phyloP scores from a whole-genome alignment of 2,329 filamentous ascomycete genomes.

The Penicillium sp. region DNA sequence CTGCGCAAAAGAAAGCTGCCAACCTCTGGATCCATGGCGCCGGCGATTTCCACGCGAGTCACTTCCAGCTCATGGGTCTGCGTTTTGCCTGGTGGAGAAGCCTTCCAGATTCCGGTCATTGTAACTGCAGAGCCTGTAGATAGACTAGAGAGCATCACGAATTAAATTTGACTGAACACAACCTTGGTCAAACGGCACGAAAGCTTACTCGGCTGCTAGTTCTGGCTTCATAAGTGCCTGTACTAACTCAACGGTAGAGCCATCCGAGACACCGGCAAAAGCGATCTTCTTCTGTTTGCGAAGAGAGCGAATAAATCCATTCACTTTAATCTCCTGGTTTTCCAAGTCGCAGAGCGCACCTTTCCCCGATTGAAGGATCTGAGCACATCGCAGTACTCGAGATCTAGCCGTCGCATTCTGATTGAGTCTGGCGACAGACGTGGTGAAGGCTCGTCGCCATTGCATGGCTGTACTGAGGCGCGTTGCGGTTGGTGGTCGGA shows the following conservation, averaged over 20 bases:
- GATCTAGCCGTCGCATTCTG: conserved; percentile 17
- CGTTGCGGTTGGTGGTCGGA: conserved; percentile 16
- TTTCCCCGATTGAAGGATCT: conserved; percentile 37
- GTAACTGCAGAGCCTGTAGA: conserved; percentile 78
- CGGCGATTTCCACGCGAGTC: conserved; percentile 66
- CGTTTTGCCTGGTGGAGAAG: conserved; percentile 63
- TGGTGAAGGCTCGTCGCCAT: conserved; percentile 42
- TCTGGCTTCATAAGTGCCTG: conserved; percentile 77
- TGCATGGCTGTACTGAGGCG: conserved; percentile 33
- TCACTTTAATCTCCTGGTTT: conserved; percentile 55
- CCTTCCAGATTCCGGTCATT: conserved; percentile 74
- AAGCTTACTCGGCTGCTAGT: conserved; percentile 68
- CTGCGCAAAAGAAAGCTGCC: conserved; percentile 32
- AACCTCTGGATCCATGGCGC: conserved; percentile 77
- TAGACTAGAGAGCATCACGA: conserved; percentile 57
- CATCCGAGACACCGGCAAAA: conserved; percentile 85
- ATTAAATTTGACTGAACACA: conserved; percentile 11
- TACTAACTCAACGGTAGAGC: conserved; percentile 73
- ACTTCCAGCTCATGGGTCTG: conserved; percentile 83
- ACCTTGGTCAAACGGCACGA: neutral
- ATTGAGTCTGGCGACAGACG: conserved; percentile 35
- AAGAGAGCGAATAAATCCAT: conserved; percentile 81
- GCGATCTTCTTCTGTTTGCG: conserved; percentile 80
- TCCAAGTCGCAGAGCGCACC: conserved; percentile 31
- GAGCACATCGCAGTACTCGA: conserved; percentile 36